Base-by-base conservation (phyloP, 2,329 filamentous ascomycete genomes). In the Talaromyces atroroseus region DNA sequence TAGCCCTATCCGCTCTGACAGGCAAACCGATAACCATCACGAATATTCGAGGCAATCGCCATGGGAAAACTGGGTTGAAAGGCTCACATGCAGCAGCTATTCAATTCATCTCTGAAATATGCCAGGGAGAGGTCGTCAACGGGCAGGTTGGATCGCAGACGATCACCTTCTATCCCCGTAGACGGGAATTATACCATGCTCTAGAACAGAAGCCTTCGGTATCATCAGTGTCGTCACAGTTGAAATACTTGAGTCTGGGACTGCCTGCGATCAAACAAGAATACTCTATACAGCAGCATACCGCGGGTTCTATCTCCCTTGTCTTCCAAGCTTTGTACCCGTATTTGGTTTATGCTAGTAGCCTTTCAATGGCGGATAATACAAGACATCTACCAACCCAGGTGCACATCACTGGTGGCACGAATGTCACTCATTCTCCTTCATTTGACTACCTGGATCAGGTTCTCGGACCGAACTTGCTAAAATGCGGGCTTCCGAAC, bases 321-420 rank as follows among this genome's bases (percentile, higher is more conserved):
- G 76, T 83, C 0, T 74, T 85, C 53, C 82, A 85, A 64, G 82
- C 82, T 5, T 69, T 85, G 3, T 76, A 85, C 40, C 83, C 83
- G 0, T 84, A 79, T 60, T 66, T 85, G 2, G 66, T 85, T 1
- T 78, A 82, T 66, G 66, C 68, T 32, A 67, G 64, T 44, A 61
- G 63, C 26, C 58, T 54, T 42, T 49, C 48, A 11, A n/a, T 14
- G 40, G 38, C 44, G 1, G 45, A n/a, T 18, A 54, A 49, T 21
- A 52, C 21, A 21, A 60, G 32, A 36, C 32, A 47, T 8, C 26
- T 10, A 8, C 59, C 42, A 46, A 67, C 76, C 49, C 66, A 62
- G 20, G 60, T 85, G 8, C 73, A 65, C 1, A 75, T 85, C 36
- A 77, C 70, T 8, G 83, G 83, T 5, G 82, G 82, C 7, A 85